Evolutionary conservation across 352 stramenopile species (phyloP).

Genomic region (Pelagophyceae sp.): DNA sequence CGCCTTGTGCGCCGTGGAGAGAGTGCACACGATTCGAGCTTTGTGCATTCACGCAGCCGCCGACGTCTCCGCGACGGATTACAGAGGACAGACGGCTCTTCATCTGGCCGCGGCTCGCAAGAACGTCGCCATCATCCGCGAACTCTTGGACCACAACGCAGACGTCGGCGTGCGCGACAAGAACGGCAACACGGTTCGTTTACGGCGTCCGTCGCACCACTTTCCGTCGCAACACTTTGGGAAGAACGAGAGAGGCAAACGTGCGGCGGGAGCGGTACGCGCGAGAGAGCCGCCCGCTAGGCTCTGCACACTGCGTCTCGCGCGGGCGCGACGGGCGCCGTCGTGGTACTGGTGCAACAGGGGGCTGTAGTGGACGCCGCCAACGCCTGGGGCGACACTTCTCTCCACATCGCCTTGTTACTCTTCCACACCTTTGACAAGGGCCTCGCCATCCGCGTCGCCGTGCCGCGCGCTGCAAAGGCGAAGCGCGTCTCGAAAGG

Average conservation of each 20-base stretch:
- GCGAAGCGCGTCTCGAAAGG: too few relatives aligned
- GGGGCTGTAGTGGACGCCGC: background rate
- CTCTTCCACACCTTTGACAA: background rate
- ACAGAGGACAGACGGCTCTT: background rate
- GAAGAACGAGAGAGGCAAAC: too few relatives aligned
- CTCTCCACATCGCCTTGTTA: background rate
- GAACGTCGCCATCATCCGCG: background rate
- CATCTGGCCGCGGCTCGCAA: background rate
- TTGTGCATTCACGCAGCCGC: background rate
- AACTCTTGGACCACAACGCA: background rate
- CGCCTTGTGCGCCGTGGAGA: background rate
- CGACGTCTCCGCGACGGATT: background rate
- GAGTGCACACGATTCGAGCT: background rate
- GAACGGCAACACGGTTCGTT: constrained; percentile 13
- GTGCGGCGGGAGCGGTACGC: too few relatives aligned
- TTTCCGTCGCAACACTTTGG: too few relatives aligned
- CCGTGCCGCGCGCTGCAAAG: too few relatives aligned
- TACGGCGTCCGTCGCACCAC: too few relatives aligned
- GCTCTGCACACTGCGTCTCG: constrained; percentile 8
- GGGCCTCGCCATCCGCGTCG: background rate
- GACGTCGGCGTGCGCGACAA: background rate
- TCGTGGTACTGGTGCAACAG: background rate
- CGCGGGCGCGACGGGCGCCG: background rate
- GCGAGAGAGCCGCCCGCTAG: too few relatives aligned
- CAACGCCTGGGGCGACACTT: background rate